Conservation (phyloP, 768 basidiomycete species). For the Xanthoconium stramineum region DNA sequence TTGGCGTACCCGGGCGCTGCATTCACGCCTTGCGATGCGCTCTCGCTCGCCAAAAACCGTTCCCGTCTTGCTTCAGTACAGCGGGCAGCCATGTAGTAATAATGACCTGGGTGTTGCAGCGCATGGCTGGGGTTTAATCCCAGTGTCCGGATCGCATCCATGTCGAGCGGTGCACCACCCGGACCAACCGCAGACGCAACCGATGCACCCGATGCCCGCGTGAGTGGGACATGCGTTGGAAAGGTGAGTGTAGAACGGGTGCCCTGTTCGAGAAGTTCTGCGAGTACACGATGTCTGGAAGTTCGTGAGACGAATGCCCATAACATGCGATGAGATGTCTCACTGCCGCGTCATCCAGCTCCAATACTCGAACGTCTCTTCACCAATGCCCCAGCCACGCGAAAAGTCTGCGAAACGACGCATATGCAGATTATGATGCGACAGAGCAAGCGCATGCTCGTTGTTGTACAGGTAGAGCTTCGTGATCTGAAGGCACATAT, state of each 20-base stretch:
- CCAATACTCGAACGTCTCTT: constrained; percentile 97
- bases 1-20: constrained; percentile 74
- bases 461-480: constrained; percentile 91
- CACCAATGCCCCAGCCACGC: constrained; percentile 91
- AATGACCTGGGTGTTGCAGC: constrained; percentile 82
- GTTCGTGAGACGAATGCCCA: background rate
- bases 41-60: constrained; percentile 59
- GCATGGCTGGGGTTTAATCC: constrained; percentile 80
- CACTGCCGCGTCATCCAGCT: constrained; percentile 94
- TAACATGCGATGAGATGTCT: constrained; percentile 25
- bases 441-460: constrained; percentile 76
- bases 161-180: constrained; percentile 37
- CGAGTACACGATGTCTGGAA: constrained; percentile 79
- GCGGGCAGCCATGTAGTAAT: constrained; percentile 85
- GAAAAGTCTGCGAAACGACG: constrained; percentile 84
- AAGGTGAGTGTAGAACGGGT: constrained; percentile 58
- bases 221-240: constrained; percentile 52
- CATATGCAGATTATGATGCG: constrained; percentile 83
- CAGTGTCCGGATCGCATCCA: constrained; percentile 57
- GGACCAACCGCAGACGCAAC: constrained; percentile 5
- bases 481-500: constrained; percentile 53
- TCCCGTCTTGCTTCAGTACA: constrained; percentile 77
- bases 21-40: constrained; percentile 33
- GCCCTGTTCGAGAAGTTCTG: constrained; percentile 87
- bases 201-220: constrained; percentile 26